Evolutionary conservation across 768 basidiomycete genomes (phyloP).

Genomic region (Leucocoprinus birnbaumii): DNA sequence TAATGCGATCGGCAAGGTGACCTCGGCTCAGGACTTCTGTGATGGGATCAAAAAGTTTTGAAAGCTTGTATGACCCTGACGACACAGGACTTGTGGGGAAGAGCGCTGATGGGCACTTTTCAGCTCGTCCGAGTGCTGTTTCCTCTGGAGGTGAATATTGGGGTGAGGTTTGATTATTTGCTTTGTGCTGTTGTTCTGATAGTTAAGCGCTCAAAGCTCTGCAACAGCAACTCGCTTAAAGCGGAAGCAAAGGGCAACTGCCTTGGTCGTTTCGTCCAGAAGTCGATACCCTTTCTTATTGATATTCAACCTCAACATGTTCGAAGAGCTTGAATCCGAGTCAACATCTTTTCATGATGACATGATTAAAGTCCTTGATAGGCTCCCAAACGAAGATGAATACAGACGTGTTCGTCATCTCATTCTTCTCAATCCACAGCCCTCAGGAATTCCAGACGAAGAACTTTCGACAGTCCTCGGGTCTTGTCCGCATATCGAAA

Average conservation of each 20-base stretch:
- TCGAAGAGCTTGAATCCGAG: slow-evolving; percentile 26
- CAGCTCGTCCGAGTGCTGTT: background rate
- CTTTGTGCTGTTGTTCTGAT: too few species aligned
- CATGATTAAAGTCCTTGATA: slow-evolving; percentile 57
- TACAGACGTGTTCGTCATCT: slow-evolving; percentile 60
- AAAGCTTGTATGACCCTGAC: too few species aligned
- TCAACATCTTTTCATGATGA: slow-evolving; percentile 43
- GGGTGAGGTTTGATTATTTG: too few species aligned
- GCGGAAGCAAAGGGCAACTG: too few species aligned
- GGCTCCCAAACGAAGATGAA: slow-evolving; percentile 59
- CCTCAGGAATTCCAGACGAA: slow-evolving; percentile 47
- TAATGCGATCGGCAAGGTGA: background rate
- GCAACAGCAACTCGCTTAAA: too few species aligned
- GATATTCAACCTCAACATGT: slow-evolving; percentile 10
- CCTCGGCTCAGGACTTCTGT: too few species aligned
- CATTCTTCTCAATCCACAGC: slow-evolving; percentile 40
- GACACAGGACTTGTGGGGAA: background rate
- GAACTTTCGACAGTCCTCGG: slow-evolving; percentile 55
- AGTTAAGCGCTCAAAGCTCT: too few species aligned
- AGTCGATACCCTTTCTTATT: background rate
- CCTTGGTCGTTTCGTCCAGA: too few species aligned
- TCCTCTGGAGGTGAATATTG: too few species aligned
- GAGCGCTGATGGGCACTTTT: background rate
- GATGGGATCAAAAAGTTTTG: too few species aligned
- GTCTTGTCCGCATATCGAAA: slow-evolving; percentile 63